Evolutionary conservation across 2,329 filamentous ascomycete species (phyloP), one percentile per base, ranked within the genome.

Genomic region (Fusarium sulawesiense): DNA sequence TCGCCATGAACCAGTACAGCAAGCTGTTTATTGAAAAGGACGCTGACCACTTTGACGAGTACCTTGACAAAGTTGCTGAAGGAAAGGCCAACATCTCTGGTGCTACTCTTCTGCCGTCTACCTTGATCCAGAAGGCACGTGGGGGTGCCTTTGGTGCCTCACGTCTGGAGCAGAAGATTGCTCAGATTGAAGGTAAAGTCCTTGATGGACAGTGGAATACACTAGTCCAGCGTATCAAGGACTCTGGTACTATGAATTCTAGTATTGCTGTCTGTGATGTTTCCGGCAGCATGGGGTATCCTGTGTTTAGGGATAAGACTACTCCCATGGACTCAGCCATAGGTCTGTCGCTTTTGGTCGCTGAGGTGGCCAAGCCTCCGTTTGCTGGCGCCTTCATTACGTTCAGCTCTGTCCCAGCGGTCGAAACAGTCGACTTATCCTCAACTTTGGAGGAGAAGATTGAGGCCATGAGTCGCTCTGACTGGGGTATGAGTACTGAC

Each of bases 231-330:
- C 83, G 87, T 4, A 83, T 89, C 75, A 84, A 82, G 50, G 85
- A 88, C 64, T 85, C 83, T 4, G 87, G 87, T 4, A 83, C 79
- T 1, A 77, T 90, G 10, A 78, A 83, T 18, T 84, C 83, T 18
- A 82, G 83, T 60, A 86, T 89, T 34, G 87, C 87, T 2, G 81
- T 89, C 12, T 88, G 85, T 62, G 87, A 90, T 60, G 85, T 89
- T 9, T 87, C 84, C 10, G 84, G 83, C 7, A 87, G 85, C 41
- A 89, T 89, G 87, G 0, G 0, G 0, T 1, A 0, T 1, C 81
- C 82, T 0, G 5, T 0, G 0, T 83, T 86, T 50, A 55, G 66
- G 0, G 87, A 89, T 65, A 77, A 79, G 1, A 87, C 85, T 0
- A 70, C 60, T 0, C 85, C 87, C 0, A 80, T 89, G 75, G 82